Evolutionary conservation across 2,329 filamentous ascomycete species (phyloP).

Genomic region (Colletotrichum acutatum): DNA sequence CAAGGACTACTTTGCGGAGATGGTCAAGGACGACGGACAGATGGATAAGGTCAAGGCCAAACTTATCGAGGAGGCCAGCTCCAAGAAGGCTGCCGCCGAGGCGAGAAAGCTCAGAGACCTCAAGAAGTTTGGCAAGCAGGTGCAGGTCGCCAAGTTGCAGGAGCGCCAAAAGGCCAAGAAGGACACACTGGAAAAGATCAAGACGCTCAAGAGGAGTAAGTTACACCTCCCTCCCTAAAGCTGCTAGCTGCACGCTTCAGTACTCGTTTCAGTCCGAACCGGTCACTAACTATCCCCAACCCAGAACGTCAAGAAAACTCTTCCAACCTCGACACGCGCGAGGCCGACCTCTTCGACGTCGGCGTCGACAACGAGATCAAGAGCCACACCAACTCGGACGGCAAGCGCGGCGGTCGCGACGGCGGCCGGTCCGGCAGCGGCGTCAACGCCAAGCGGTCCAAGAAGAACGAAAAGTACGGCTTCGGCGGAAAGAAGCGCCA

Average conservation of each 20-base stretch:
- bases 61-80: constrained; percentile 89
- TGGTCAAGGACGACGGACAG: constrained; percentile 98
- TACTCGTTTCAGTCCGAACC: not conserved
- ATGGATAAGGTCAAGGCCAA: constrained; percentile 98
- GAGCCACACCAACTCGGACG: constrained; percentile 58
- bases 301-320: constrained; percentile 84
- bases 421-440: constrained; percentile 49
- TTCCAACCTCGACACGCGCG: constrained; percentile 72
- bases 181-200: constrained; percentile 95
- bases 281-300: not conserved
- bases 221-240: constrained; percentile 39
- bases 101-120: constrained; percentile 92
- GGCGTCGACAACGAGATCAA: constrained; percentile 78
- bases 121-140: constrained; percentile 99
- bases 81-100: constrained; percentile 92
- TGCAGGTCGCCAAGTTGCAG: constrained; percentile 95
- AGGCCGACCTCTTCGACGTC: constrained; percentile 92
- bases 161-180: constrained; percentile 93
- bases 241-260: not conserved
- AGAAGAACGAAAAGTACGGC: constrained; percentile 95
- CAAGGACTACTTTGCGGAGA: constrained; percentile 97
- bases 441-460: constrained; percentile 79
- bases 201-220: constrained; percentile 93
- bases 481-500: constrained; percentile 96
- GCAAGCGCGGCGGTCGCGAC: constrained; percentile 50